A percentile compares a stretch with the other conserved stretches of the same genome.
These are phyloP conservation scores for Thuja plicata DNA, from an alignment of 83 land plant species.

Conservation along the genomic window DNA sequence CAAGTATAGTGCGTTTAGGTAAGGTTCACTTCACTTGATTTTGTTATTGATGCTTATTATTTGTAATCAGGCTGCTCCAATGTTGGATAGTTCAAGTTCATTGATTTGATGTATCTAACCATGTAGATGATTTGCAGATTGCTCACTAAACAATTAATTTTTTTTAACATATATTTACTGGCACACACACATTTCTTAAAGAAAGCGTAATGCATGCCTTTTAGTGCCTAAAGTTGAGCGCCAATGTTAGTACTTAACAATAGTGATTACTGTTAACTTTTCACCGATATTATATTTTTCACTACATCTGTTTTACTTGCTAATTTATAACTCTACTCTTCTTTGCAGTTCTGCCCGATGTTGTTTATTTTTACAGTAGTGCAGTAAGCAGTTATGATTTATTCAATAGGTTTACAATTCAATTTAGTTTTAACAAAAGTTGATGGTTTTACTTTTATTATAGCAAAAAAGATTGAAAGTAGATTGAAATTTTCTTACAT, in stretches of 20 bases:
- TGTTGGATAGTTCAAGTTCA: neutral
- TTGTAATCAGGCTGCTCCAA: neutral
- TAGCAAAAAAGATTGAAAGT: neutral
- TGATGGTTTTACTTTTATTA: neutral
- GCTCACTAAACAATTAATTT: too few relatives aligned
- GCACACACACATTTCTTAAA: neutral
- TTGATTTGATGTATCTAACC: too few relatives aligned
- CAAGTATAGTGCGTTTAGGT: neutral
- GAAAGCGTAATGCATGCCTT: neutral
- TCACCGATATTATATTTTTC: too few relatives aligned
- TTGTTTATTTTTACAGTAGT: too few relatives aligned
- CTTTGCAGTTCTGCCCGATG: neutral
- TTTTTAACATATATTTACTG: too few relatives aligned
- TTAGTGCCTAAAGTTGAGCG: neutral
- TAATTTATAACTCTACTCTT: neutral
- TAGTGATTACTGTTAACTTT: too few relatives aligned
- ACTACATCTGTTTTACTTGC: neutral
- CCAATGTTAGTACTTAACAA: too few relatives aligned
- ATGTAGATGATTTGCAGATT: too few relatives aligned
- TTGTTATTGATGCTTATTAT: too few relatives aligned
- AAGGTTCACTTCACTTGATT: neutral
- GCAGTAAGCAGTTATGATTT: neutral
- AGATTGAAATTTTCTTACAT: neutral
- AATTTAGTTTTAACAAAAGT: neutral
- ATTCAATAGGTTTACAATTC: neutral